Conservation (phyloP, 2,329 filamentous ascomycete genomes). For the Blastomyces parvus region DNA sequence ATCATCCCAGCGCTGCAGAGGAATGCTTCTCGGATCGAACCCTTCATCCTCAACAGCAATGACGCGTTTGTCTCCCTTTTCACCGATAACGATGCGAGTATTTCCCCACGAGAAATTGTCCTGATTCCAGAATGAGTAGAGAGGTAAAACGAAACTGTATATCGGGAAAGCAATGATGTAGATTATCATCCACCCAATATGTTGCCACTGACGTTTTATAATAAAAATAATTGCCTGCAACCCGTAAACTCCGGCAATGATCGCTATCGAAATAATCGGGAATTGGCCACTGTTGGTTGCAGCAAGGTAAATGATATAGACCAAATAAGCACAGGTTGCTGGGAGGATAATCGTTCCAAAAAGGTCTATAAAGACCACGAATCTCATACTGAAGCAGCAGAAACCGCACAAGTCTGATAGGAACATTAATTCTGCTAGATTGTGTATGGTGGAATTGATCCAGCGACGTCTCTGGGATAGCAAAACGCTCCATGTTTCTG, state of each 20-base stretch:
- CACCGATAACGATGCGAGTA: conserved; percentile 91
- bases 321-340: conserved; percentile 77
- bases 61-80: conserved; percentile 84
- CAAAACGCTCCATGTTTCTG: conserved; percentile 86
- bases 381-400: conserved; percentile 97
- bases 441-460: conserved; percentile 99
- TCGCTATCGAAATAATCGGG: conserved; percentile 76
- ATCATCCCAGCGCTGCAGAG: conserved; percentile 93
- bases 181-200: conserved; percentile 99
- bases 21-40: conserved; percentile 87
- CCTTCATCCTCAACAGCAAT: conserved; percentile 72
- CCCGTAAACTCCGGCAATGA: conserved; percentile 87
- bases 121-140: conserved; percentile 99
- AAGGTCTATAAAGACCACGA: conserved; percentile 89
- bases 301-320: conserved; percentile 74
- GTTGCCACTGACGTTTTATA: conserved; percentile 94
- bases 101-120: conserved; percentile 99
- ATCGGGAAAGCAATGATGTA: conserved; percentile 94
- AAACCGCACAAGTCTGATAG: conserved; percentile 95
- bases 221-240: conserved; percentile 95
- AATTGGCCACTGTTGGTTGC: conserved; percentile 62
- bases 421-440: conserved; percentile 79
- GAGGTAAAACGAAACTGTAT: conserved; percentile 78
- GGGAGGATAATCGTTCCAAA: conserved; percentile 87
- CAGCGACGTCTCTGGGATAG: conserved; percentile 96